Conservation (phyloP, 352 stramenopile genomes). For the Phytophthora tentaculata region DNA sequence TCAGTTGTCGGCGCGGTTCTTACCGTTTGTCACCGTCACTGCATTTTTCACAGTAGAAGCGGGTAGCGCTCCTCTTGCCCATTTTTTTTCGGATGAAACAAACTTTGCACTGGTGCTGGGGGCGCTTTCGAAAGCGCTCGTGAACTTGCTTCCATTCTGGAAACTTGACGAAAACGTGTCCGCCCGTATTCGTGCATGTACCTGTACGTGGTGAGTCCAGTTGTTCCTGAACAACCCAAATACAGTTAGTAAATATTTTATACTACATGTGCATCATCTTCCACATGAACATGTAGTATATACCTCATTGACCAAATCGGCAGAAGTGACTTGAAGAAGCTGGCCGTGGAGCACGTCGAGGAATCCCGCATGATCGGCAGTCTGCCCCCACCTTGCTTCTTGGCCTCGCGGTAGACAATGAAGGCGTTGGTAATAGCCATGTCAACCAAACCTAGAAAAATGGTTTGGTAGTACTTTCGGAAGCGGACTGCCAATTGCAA, state of each 20-base stretch:
- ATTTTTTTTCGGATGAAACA: not conserved
- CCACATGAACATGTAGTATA: not conserved
- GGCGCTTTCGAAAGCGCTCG: not conserved
- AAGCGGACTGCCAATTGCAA: constrained; percentile 19
- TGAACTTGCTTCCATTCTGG: not conserved
- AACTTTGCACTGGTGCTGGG: not conserved
- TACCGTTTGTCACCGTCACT: not conserved
- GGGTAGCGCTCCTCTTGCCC: not conserved
- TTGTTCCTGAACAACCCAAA: not conserved
- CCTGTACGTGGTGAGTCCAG: not conserved
- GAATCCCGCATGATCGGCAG: constrained; percentile 15
- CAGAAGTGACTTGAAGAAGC: constrained; percentile 8
- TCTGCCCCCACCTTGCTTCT: too few species aligned
- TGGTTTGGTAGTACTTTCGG: constrained; percentile 31
- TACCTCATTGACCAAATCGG: not conserved
- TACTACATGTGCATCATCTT: not conserved
- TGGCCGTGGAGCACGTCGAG: constrained; percentile 18
- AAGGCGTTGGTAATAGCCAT: constrained; percentile 28
- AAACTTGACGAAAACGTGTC: not conserved
- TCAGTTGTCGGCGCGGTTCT: not conserved
- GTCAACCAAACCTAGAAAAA: constrained; percentile 32
- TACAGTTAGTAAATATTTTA: not conserved
- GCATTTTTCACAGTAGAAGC: not conserved
- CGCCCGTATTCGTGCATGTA: not conserved
- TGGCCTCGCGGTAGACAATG: too few species aligned